phyloP scores from a whole-genome alignment of 768 basidiomycete genomes.

The Fomitopsis serialis region DNA sequence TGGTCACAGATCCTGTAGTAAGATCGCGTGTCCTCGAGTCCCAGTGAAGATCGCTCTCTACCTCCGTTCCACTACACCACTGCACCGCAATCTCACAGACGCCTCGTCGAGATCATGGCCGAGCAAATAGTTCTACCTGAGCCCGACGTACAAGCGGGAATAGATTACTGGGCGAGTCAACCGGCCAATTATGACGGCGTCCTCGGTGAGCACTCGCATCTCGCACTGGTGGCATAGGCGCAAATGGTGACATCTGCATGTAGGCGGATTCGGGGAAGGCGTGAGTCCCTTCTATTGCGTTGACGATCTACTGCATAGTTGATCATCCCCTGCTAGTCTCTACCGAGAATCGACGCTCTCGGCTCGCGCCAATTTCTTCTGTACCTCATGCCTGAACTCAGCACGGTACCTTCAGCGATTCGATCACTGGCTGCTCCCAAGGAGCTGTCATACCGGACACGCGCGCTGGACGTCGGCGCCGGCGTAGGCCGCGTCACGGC shows the following conservation, averaged over 20 bases:
- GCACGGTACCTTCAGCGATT: constrained; percentile 69
- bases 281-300: constrained; percentile 24
- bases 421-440: constrained; percentile 36
- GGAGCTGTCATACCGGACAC: constrained; percentile 38
- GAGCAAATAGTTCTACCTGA: not conserved
- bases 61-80: too few relatives aligned
- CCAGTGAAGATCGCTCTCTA: too few relatives aligned
- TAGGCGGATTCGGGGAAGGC: constrained; percentile 54
- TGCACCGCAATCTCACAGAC: too few relatives aligned
- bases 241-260: constrained; percentile 1
- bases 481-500: constrained; percentile 91
- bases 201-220: constrained; percentile 45
- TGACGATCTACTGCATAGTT: not conserved
- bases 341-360: constrained; percentile 87
- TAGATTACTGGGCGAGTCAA: constrained; percentile 82
- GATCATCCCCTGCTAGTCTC: constrained; percentile 60
- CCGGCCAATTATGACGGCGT: constrained; percentile 85
- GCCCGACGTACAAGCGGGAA: constrained; percentile 68
- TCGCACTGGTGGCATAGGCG: not conserved
- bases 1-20: not conserved
- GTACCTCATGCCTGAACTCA: constrained; percentile 74
- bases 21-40: too few relatives aligned
- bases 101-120: too few relatives aligned
- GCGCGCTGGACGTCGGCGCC: constrained; percentile 90
- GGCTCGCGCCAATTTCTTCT: constrained; percentile 87